Conservation (phyloP, 2,329 filamentous ascomycete species). For the Lachnellula occidentalis region DNA sequence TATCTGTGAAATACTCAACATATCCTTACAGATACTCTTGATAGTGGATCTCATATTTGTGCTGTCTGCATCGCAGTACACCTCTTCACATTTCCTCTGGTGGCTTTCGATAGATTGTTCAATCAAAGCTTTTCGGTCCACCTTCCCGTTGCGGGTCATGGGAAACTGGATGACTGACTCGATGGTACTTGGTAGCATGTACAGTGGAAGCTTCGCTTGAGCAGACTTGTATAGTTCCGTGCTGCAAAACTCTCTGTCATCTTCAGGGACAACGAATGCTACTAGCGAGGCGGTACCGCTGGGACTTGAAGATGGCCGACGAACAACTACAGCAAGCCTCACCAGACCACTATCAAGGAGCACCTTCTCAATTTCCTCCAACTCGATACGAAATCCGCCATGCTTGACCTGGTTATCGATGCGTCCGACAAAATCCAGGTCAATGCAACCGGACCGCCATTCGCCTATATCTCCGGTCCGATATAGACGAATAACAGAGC, state of each 20-base stretch:
- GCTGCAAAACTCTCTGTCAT: no score
- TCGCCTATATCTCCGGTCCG: not conserved
- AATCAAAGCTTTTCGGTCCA: not conserved
- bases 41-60: not conserved
- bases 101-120: not conserved
- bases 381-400: not conserved
- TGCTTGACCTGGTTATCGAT: not conserved
- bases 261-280: not conserved
- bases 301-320: no score
- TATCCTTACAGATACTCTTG: not conserved
- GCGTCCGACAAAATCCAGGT: not conserved
- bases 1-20: not conserved
- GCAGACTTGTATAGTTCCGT: no score
- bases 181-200: not conserved
- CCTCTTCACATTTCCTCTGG: not conserved
- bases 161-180: not conserved
- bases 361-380: no score
- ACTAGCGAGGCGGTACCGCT: not conserved
- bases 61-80: not conserved
- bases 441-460: not conserved
- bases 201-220: not conserved
- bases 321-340: no score
- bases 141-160: not conserved
- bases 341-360: no score
- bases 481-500: not conserved